These are phyloP conservation scores for Aphanomyces astaci DNA, from an alignment of 352 stramenopile species.

Conservation along the genomic window DNA sequence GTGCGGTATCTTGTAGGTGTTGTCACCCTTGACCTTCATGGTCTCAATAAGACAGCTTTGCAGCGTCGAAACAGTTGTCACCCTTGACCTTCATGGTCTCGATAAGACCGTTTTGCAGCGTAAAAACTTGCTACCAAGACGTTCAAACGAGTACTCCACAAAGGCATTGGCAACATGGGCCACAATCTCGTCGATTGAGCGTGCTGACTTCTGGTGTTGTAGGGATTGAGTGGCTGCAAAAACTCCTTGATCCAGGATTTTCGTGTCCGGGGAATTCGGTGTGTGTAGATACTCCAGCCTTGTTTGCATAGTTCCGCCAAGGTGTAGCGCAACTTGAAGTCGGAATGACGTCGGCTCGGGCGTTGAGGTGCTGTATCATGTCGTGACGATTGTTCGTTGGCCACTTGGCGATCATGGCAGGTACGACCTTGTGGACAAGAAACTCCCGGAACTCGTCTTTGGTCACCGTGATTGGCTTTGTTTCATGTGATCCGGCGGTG, in stretches of 20 bases:
- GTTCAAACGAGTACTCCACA: background rate
- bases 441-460: background rate
- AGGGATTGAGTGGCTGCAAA: background rate
- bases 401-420: background rate
- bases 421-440: too few relatives aligned
- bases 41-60: background rate
- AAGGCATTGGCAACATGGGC: background rate
- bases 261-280: background rate
- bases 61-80: too few relatives aligned
- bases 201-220: background rate
- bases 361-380: background rate
- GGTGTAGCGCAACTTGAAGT: background rate
- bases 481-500: constrained; percentile 14
- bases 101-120: too few relatives aligned
- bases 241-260: background rate
- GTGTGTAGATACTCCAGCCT: background rate
- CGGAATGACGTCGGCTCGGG: background rate
- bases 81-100: too few relatives aligned
- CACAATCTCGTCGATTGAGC: background rate
- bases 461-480: background rate
- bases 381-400: background rate
- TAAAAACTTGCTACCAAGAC: background rate
- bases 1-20: background rate
- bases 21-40: background rate
- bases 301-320: background rate